Evolutionary conservation across 2,329 filamentous ascomycete genomes (phyloP).

Genomic region (Emergomyces pasteurianus): DNA sequence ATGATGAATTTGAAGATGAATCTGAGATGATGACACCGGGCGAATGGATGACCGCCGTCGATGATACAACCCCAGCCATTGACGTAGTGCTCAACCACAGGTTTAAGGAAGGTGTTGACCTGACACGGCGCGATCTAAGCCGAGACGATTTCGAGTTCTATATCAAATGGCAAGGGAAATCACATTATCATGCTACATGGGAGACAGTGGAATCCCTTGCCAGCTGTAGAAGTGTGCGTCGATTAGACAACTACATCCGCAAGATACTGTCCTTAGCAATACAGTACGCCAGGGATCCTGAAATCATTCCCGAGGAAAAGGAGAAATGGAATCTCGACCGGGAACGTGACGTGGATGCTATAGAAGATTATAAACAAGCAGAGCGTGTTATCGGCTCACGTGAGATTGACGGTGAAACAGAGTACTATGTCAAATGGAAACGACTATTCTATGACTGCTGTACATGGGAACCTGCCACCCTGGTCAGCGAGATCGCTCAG

Average conservation of each 20-base stretch:
- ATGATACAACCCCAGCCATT: constrained; percentile 73
- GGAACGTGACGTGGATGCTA: constrained; percentile 76
- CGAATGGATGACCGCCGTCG: constrained; percentile 53
- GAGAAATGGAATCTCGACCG: constrained; percentile 94
- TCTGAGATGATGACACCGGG: constrained; percentile 53
- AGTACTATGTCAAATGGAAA: constrained; percentile 97
- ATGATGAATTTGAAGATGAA: constrained; percentile 44
- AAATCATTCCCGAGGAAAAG: constrained; percentile 69
- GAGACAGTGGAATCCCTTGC: constrained; percentile 65
- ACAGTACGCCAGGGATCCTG: constrained; percentile 59
- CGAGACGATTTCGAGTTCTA: constrained; percentile 73
- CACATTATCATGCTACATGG: constrained; percentile 93
- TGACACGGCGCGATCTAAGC: constrained; percentile 19
- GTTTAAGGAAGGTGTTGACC: constrained; percentile 53
- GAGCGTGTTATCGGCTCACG: constrained; percentile 82
- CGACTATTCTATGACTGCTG: constrained; percentile 84
- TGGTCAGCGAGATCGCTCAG: constrained; percentile 69
- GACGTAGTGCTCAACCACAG: constrained; percentile 85
- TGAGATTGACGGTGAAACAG: constrained; percentile 64
- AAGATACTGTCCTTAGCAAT: constrained; percentile 73
- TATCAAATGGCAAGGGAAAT: constrained; percentile 95
- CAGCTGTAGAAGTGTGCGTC: constrained; percentile 71
- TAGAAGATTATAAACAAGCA: constrained; percentile 82
- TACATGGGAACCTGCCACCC: constrained; percentile 75
- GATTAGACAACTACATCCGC: constrained; percentile 88